Evolutionary conservation across 1,284 basidiomycete genomes (phyloP), one percentile per base, ranked within the genome.

Genomic region (Sanghuangporus sanghuang): DNA sequence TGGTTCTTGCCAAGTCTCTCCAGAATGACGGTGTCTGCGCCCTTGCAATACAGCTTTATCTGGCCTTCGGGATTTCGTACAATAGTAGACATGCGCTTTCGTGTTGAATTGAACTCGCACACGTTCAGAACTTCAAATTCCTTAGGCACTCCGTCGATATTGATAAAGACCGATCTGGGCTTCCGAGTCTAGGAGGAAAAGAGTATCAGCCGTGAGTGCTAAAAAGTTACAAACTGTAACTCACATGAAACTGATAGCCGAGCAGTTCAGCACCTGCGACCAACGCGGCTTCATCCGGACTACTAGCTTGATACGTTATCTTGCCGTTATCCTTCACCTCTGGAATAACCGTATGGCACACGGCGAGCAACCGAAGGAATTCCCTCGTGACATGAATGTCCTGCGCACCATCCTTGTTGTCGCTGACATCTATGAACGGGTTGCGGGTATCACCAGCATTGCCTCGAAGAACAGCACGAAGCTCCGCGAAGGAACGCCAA

Each of bases 261-360:
- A 99, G 78, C 49, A 92, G 71, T 73, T 99, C 95, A 0, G 97
- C 97, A 12, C 97, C 97, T 1, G 92, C 85, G 0, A 99, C 97
- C 39, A 99, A 79, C 1, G 97, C 97, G 0, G 95, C 97, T 75
- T 99, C 97, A 72, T 99, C 97, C 0, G 97, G 97, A 78, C 95
- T 97, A 67, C 93, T 96, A 0, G 97, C 97, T 75, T 99, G 97
- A 73, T 92, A 99, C 23, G 89, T 81, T 70, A 89, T 90, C 81
- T 92, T 95, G 48, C 82, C 89, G 42, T 78, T 81, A 61, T 93
- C 87, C 69, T 87, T 89, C 62, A 89, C 77, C 75, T 99, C 97
- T n/a, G 97, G 93, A 73, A 99, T 97, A 69, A 99, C 97, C 0
- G 97, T 99, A 74, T 99, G 97, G 71, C 97, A 99, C 42, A 98